phyloP scores from a whole-genome alignment of 192 early-diverging fungal species.

The Paraglomus brasilianum region DNA sequence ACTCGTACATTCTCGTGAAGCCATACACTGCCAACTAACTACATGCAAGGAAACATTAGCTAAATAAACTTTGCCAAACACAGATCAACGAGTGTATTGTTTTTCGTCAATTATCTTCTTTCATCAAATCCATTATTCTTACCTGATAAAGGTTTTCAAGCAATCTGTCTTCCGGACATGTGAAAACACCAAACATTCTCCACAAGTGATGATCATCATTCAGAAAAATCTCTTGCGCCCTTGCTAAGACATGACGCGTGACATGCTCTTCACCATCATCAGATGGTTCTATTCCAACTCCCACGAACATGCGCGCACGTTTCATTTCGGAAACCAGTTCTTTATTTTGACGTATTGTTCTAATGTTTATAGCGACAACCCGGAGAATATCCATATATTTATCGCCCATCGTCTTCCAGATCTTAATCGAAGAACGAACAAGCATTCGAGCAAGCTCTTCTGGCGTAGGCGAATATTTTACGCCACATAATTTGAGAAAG shows the following conservation, averaged over 20 bases:
- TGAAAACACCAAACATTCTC: conserved; percentile 73
- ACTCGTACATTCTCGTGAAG: conserved; percentile 64
- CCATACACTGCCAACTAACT: conserved; percentile 63
- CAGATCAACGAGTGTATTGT: too few relatives aligned
- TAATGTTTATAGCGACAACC: conserved; percentile 68
- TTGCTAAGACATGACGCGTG: conserved; percentile 61
- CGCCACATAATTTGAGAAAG: conserved; percentile 82
- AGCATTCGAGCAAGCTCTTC: conserved; percentile 68
- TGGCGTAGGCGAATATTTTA: conserved; percentile 75
- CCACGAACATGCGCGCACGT: conserved; percentile 61
- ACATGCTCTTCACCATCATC: conserved; percentile 31
- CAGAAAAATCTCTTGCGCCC: conserved; percentile 71
- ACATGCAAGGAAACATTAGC: too few relatives aligned
- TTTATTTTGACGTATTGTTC: conserved; percentile 42
- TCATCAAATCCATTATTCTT: too few relatives aligned
- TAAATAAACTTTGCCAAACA: too few relatives aligned
- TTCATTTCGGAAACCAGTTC: conserved; percentile 61
- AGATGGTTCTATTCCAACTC: conserved; percentile 42
- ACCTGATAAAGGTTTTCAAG: conserved; percentile 67
- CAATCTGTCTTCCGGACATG: conserved; percentile 67
- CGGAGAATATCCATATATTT: conserved; percentile 70
- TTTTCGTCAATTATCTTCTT: too few relatives aligned
- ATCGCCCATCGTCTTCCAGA: conserved; percentile 52
- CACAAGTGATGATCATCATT: conserved; percentile 74
- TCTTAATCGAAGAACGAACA: conserved; percentile 53